Evolutionary conservation across 2,329 filamentous ascomycete genomes (phyloP), one percentile per base, ranked within the genome.

Genomic region (Orbilia blumenaviensis): DNA sequence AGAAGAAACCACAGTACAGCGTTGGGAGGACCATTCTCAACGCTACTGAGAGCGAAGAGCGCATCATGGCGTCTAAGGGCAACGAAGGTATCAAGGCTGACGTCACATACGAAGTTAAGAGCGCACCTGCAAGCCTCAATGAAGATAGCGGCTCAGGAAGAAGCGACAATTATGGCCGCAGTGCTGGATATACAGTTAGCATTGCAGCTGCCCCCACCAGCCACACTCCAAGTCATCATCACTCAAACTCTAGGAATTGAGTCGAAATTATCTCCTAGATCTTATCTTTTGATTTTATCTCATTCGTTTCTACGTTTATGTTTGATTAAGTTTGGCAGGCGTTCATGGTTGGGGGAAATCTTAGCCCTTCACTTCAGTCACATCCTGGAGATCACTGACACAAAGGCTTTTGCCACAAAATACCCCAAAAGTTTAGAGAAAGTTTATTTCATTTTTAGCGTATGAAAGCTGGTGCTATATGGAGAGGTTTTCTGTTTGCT

Each of bases 11-110:
- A 3, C 73, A 71, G 25, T 72, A 71, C 61, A 77, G 73, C 41
- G 48, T 77, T 41, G 73, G 73, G 8, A 66, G 63, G 25, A 77
- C 63, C 29, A 72, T 77, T 21, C 73, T 72, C 36, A 64, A 68
- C 27, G 67, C 73, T 27, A 77, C 66, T 9, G 73, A 77, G 61
- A 77, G 73, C 44, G 73, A 72, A 66, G 73, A 77, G 25, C 73
- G 67, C 38, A 77, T 77, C 46, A 63, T 77, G 66, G 52, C 52
- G 6, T 56, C 52, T 12, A 77, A 62, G 42, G 73, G 62, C 10
- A 56, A 56, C 52, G 67, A 71, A 18, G 73, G 36, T 23, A 77
- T 77, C 44, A 77, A 77, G 54, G 66, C 60, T 16, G 73, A 77
- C 9, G 60, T 64, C 27, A 71, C 73, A 1, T 77, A 66, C 27